Conservation (phyloP, 2,329 filamentous ascomycete species). For the Huntiella savannae region DNA sequence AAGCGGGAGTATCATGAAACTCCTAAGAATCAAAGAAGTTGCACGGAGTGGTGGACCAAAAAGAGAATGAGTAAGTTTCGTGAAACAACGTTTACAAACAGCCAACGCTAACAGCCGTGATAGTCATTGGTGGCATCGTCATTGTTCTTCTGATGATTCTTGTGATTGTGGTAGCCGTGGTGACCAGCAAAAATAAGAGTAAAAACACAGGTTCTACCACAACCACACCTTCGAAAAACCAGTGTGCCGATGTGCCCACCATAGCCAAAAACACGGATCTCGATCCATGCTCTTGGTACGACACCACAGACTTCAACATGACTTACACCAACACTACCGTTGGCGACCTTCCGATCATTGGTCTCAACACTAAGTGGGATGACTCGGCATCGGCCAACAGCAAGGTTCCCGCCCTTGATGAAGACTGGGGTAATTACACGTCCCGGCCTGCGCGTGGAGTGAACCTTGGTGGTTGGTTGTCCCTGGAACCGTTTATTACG, state of each 20-base stretch:
- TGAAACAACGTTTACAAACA: not conserved
- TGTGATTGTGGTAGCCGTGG: conserved; percentile 47
- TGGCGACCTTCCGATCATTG: conserved; percentile 79
- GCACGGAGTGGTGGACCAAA: conserved; percentile 24
- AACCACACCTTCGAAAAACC: conserved; percentile 19
- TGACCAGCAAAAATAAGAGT: conserved; percentile 45
- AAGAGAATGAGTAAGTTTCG: conserved; percentile 25
- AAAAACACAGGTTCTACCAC: conserved; percentile 20
- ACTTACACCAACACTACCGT: conserved; percentile 78
- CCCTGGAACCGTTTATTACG: conserved; percentile 85
- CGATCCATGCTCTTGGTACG: conserved; percentile 82
- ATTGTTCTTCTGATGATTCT: conserved; percentile 40
- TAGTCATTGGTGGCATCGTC: conserved; percentile 37
- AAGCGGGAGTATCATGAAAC: conserved; percentile 21
- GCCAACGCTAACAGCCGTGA: conserved; percentile 7
- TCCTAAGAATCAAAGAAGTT: conserved; percentile 29
- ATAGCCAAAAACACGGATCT: conserved; percentile 56
- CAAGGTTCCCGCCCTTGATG: conserved; percentile 58
- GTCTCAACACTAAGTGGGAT: conserved; percentile 68
- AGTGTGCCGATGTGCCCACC: conserved; percentile 38
- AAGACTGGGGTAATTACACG: conserved; percentile 59
- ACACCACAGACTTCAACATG: conserved; percentile 79
- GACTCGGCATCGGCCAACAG: conserved; percentile 62
- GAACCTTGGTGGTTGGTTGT: conserved; percentile 86
- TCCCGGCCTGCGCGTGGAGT: conserved; percentile 69